phyloP scores from a whole-genome alignment of 2,329 filamentous ascomycete genomes.

The Exophiala alcalophila region DNA sequence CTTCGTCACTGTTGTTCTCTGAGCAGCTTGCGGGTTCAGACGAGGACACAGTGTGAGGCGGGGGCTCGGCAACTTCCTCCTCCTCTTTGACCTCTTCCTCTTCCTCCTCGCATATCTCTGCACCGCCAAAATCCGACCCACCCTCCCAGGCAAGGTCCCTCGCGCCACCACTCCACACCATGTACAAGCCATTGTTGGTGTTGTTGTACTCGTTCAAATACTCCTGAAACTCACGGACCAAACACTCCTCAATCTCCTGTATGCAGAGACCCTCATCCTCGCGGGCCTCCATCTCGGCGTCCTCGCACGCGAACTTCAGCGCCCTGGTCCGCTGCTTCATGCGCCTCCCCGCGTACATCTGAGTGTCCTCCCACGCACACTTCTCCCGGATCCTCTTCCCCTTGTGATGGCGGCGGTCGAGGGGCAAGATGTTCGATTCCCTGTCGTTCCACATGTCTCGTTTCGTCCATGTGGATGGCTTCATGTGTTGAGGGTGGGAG shows the following conservation, averaged over 20 bases:
- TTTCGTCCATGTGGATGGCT: slow-evolving; percentile 16
- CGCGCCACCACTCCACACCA: background rate
- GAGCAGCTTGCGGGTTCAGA: too few species aligned
- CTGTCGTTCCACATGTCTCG: slow-evolving; percentile 22
- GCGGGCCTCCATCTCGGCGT: background rate
- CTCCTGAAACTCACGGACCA: background rate
- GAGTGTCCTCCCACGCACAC: slow-evolving; percentile 1
- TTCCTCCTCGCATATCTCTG: background rate
- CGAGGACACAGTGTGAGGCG: too few species aligned
- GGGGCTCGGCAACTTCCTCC: background rate
- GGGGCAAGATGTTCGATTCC: slow-evolving; percentile 15
- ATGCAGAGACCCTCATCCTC: background rate
- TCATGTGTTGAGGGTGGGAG: background rate
- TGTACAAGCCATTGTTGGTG: too few species aligned
- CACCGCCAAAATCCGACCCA: slow-evolving; percentile 3
- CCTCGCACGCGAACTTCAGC: background rate
- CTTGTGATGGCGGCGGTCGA: slow-evolving; percentile 16
- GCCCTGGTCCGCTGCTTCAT: slow-evolving; percentile 6
- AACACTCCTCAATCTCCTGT: background rate
- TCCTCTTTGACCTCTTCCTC: background rate
- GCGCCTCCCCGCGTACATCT: slow-evolving; percentile 2
- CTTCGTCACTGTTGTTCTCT: too few species aligned
- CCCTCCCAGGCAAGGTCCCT: background rate
- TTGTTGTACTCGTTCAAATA: background rate
- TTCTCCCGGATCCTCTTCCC: slow-evolving; percentile 22